phyloP scores from a whole-genome alignment of 2,329 filamentous ascomycete genomes.

The Fusarium sp. region DNA sequence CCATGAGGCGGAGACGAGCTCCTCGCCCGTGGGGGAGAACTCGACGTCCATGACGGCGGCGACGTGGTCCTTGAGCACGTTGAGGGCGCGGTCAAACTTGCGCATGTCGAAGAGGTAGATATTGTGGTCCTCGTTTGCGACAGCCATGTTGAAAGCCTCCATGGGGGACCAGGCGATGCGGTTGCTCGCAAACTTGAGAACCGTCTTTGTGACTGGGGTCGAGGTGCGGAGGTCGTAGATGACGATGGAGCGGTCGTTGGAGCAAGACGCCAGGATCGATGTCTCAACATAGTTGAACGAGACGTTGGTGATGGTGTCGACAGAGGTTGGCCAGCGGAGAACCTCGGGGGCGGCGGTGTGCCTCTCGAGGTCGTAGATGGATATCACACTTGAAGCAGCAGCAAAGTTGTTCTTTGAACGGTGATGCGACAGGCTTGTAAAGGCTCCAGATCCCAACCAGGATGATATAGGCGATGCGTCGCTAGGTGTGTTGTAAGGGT shows the following conservation, averaged over 20 bases:
- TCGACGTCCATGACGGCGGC: slow-evolving; percentile 95
- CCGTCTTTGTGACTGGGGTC: slow-evolving; percentile 82
- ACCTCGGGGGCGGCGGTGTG: slow-evolving; percentile 85
- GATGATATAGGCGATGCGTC: slow-evolving; percentile 81
- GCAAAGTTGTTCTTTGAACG: slow-evolving; percentile 84
- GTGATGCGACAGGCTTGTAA: slow-evolving; percentile 87
- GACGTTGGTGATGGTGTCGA: slow-evolving; percentile 90
- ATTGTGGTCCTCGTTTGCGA: slow-evolving; percentile 95
- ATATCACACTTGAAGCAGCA: slow-evolving; percentile 80
- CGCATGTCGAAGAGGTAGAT: slow-evolving; percentile 91
- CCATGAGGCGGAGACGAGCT: slow-evolving; percentile 90
- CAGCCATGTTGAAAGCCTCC: slow-evolving; percentile 95
- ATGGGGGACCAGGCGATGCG: slow-evolving; percentile 93
- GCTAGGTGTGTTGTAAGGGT: slow-evolving; percentile 81
- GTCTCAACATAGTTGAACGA: slow-evolving; percentile 96
- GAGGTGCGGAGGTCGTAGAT: slow-evolving; percentile 93
- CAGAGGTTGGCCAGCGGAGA: slow-evolving; percentile 86
- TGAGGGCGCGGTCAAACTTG: slow-evolving; percentile 87
- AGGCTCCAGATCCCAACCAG: slow-evolving; percentile 86
- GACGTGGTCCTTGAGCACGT: slow-evolving; percentile 91
- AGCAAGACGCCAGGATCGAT: slow-evolving; percentile 86
- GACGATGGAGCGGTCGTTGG: slow-evolving; percentile 86
- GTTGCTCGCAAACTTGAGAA: slow-evolving; percentile 86
- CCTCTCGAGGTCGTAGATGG: slow-evolving; percentile 88
- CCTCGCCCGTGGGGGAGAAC: slow-evolving; percentile 93